Evolutionary conservation across 345 rosid genomes (phyloP), one percentile per base, ranked within the genome.

Genomic region (Corchorus olitorius): DNA sequence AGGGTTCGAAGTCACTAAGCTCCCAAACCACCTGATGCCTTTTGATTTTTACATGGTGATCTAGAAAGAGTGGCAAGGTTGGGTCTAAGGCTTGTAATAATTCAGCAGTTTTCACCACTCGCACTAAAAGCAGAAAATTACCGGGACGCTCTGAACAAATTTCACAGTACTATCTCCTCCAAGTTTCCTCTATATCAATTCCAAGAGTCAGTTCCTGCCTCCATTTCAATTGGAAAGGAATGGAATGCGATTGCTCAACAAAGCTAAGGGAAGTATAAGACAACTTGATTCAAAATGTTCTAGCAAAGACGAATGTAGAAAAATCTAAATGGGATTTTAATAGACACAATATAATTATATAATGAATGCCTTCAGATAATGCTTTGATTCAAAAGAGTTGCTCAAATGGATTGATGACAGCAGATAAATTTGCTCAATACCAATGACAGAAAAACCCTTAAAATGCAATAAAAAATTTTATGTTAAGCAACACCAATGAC

Each of bases 391-490:
- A 22, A 66, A 11, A 20, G 54, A 45, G 71, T 46, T 67, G 54
- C 72, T 48, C 13, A 48, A 33, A 50, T 69, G 27, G 55, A 53
- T 50, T 50, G 11, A 34, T 52, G 73, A 70, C 60, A 70, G 59
- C 33, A 8, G 20, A 69, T 17, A 70, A 52, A 52, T 46, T 70
- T 52, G 20, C 60, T 16, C 34, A 34, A 52, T 27, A 52, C 52
- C 13, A 52, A 34, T 16, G 73, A 70, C 45, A 70, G 46, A 52
- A 70, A 52, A 46, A 70, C 50, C 27, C 60, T 34, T 22, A 22
- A 46, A 20, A 20, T 17, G 27, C 9, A 2, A 52, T 16, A 34
- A 22, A 22, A 45, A 12, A 27, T 27, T 46, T 46, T 13, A 46
- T 20, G 17, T 17, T 68, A 27, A n/a, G 41, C 41, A 68, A 48